phyloP scores from a whole-genome alignment of 2,329 filamentous ascomycete species.

The Aspergillus ruber region DNA sequence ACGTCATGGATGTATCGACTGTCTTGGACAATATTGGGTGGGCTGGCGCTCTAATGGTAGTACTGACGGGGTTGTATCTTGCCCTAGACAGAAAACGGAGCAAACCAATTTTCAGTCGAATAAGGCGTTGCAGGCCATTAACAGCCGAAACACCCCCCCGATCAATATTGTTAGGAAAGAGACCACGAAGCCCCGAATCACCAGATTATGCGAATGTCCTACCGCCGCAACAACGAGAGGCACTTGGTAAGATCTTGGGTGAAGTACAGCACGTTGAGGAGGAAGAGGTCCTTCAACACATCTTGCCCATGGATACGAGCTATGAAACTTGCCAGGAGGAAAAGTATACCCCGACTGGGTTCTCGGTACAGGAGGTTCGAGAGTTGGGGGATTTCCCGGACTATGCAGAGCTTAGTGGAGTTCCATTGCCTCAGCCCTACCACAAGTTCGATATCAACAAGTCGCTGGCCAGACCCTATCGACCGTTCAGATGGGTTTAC shows the following conservation, averaged over 20 bases:
- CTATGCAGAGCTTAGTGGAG: constrained; percentile 67
- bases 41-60: constrained; percentile 16
- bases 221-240: constrained; percentile 48
- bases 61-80: constrained; percentile 20
- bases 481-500: constrained; percentile 77
- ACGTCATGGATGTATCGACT: not conserved
- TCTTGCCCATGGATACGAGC: constrained; percentile 38
- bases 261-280: constrained; percentile 23
- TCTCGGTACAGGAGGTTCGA: constrained; percentile 63
- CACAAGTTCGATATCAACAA: constrained; percentile 60
- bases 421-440: constrained; percentile 62
- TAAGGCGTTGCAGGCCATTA: constrained; percentile 39
- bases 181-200: constrained; percentile 20
- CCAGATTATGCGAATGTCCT: constrained; percentile 43
- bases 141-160: constrained; percentile 47
- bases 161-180: constrained; percentile 48
- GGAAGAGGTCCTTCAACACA: constrained; percentile 24
- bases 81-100: constrained; percentile 26
- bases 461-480: constrained; percentile 66
- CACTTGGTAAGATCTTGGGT: constrained; percentile 25
- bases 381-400: constrained; percentile 71
- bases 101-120: constrained; percentile 33
- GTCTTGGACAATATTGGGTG: constrained; percentile 15
- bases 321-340: constrained; percentile 29
- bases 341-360: constrained; percentile 59